Evolutionary conservation across 345 rosid species (phyloP).

Genomic region (Salix exigua): DNA sequence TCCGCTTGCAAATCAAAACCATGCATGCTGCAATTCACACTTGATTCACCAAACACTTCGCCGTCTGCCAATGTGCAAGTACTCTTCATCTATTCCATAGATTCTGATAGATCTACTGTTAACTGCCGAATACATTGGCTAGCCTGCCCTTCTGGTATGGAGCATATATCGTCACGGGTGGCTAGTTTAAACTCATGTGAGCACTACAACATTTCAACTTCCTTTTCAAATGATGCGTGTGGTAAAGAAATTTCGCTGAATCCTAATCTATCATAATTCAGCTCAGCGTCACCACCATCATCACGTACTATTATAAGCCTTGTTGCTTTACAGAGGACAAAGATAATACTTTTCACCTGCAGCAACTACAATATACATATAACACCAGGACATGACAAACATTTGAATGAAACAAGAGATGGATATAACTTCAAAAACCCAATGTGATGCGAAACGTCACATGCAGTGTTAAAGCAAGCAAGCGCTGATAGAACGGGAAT

Average conservation of each 20-base stretch:
- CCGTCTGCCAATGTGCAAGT: constrained; percentile 27
- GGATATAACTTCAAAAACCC: background rate
- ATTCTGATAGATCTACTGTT: constrained; percentile 54
- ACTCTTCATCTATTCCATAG: constrained; percentile 63
- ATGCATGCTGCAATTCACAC: constrained; percentile 12
- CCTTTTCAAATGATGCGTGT: constrained; percentile 34
- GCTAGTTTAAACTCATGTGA: constrained; percentile 57
- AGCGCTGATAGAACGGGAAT: background rate
- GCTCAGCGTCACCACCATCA: constrained; percentile 20
- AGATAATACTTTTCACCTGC: constrained; percentile 66
- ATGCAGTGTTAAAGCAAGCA: background rate
- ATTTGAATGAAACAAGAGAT: background rate
- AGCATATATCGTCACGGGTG: constrained; percentile 47
- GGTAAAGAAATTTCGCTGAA: constrained; percentile 25
- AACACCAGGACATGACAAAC: constrained; percentile 6
- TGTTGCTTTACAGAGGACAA: constrained; percentile 65
- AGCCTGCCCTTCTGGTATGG: constrained; percentile 89
- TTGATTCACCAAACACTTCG: constrained; percentile 14
- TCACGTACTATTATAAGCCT: constrained; percentile 42
- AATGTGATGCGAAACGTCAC: background rate
- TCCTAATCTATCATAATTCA: constrained; percentile 11
- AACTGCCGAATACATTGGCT: constrained; percentile 58
- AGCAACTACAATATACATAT: constrained; percentile 2
- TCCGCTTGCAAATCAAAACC: constrained; percentile 46
- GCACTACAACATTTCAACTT: constrained; percentile 48